These are phyloP conservation scores for Nothopassalora personata DNA, from an alignment of 2,329 filamentous ascomycete genomes.

Conservation along the genomic window DNA sequence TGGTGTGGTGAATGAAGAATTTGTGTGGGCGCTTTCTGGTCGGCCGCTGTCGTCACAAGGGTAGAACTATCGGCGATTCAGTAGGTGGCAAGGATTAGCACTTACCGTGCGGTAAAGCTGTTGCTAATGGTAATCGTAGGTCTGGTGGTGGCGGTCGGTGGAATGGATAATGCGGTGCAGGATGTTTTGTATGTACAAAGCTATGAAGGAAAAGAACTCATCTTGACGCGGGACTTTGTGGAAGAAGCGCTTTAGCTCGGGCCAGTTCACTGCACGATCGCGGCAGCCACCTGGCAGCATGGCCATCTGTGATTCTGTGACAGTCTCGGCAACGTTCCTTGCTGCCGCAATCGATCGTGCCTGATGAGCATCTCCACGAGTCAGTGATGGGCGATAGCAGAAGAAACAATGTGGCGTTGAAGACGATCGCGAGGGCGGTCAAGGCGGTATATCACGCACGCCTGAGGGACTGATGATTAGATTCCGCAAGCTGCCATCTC, in stretches of 20 bases:
- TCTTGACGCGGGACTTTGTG: background rate
- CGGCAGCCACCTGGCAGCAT: background rate
- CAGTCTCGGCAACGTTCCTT: background rate
- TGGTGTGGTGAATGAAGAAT: background rate
- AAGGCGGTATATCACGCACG: too few relatives aligned
- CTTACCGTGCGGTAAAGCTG: background rate
- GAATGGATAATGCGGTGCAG: too few relatives aligned
- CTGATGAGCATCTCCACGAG: background rate
- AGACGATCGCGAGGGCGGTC: too few relatives aligned
- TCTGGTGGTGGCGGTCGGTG: background rate
- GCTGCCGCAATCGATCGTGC: background rate
- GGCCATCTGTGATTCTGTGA: background rate
- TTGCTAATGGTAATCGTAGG: background rate
- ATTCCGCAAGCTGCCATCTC: too few relatives aligned
- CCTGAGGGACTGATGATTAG: too few relatives aligned
- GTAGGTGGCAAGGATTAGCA: background rate
- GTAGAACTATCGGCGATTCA: background rate
- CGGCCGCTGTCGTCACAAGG: background rate
- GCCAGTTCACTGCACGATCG: background rate
- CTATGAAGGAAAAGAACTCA: background rate
- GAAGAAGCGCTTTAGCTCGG: background rate
- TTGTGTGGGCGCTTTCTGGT: background rate
- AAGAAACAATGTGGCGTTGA: too few relatives aligned
- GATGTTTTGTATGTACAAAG: background rate
- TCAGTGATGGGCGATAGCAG: too few relatives aligned